Evolutionary conservation across 495 filamentous ascomycete genomes (phyloP).

Genomic region (Hyaloscypha variabilis): DNA sequence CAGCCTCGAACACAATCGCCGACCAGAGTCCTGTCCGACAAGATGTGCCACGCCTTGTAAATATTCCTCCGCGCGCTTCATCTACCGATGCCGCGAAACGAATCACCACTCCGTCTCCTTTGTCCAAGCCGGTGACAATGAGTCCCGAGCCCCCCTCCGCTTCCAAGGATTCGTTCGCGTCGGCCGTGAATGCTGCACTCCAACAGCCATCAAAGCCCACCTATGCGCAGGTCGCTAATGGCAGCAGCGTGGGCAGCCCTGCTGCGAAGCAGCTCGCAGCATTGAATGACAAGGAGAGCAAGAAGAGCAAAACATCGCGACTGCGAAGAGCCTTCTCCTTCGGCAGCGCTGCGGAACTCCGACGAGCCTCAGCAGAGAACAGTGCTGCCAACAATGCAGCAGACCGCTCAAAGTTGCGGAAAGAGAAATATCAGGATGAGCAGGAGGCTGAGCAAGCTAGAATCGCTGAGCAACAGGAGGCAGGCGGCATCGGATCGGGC

Average conservation of each 20-base stretch:
- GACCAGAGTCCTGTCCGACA: conserved; percentile 35
- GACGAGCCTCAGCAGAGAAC: conserved; percentile 72
- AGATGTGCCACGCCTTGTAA: conserved; percentile 61
- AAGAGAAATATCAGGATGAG: conserved; percentile 70
- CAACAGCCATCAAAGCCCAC: conserved; percentile 36
- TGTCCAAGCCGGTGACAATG: conserved; percentile 80
- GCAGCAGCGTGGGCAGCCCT: conserved; percentile 50
- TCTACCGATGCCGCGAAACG: conserved; percentile 75
- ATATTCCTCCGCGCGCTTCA: conserved; percentile 67
- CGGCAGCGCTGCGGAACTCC: conserved; percentile 90
- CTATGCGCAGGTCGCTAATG: conserved; percentile 36
- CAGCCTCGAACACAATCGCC: conserved; percentile 39
- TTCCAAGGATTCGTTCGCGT: conserved; percentile 39
- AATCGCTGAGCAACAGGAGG: conserved; percentile 90
- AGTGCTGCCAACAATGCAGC: conserved; percentile 43
- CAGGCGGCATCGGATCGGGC: conserved; percentile 83
- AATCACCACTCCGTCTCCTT: conserved; percentile 76
- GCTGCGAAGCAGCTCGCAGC: conserved; percentile 81
- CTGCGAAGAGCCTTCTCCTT: conserved; percentile 95
- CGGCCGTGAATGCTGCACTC: conserved; percentile 34
- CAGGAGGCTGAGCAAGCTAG: conserved; percentile 85
- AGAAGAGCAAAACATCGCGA: conserved; percentile 79
- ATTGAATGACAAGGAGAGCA: conserved; percentile 72
- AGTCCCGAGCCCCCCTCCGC: conserved; percentile 42
- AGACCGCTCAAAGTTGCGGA: conserved; percentile 67